phyloP scores from a whole-genome alignment of 495 filamentous ascomycete genomes.

The Articulospora tetracladia region DNA sequence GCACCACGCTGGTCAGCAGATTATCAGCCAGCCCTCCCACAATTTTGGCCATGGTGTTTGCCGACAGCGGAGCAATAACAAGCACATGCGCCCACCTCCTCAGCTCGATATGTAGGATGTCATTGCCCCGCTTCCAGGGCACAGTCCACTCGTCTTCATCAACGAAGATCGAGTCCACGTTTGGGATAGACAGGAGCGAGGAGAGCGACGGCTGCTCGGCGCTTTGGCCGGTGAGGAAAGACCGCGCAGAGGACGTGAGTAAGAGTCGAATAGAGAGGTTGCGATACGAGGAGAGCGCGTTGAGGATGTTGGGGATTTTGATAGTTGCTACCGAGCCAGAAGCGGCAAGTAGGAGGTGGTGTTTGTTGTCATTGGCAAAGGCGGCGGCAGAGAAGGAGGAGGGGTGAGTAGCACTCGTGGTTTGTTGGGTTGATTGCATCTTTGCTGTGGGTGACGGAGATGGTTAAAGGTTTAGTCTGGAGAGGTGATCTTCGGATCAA shows the following conservation, averaged over 20 bases:
- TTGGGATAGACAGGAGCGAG: slow-evolving; percentile 41
- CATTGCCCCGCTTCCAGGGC: slow-evolving; percentile 64
- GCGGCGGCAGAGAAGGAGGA: slow-evolving; percentile 11
- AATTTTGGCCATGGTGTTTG: slow-evolving; percentile 81
- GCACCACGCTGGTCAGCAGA: slow-evolving; percentile 65
- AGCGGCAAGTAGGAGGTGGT: slow-evolving; percentile 76
- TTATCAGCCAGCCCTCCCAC: slow-evolving; percentile 62
- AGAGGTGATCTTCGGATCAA: not conserved
- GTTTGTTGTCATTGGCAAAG: slow-evolving; percentile 54
- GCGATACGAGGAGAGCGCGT: slow-evolving; percentile 49
- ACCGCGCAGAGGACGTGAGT: slow-evolving; percentile 64
- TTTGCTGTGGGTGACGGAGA: too few relatives aligned
- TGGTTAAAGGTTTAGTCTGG: too few relatives aligned
- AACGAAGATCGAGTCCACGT: slow-evolving; percentile 69
- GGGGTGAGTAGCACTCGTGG: not conserved
- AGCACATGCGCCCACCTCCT: slow-evolving; percentile 77
- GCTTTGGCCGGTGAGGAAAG: slow-evolving; percentile 68
- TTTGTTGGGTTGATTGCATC: not conserved
- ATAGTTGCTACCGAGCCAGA: slow-evolving; percentile 81
- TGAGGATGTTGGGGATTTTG: slow-evolving; percentile 74
- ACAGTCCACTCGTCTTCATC: slow-evolving; percentile 79
- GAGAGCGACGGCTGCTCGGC: slow-evolving; percentile 62
- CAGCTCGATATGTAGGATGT: slow-evolving; percentile 83
- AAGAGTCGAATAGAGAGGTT: slow-evolving; percentile 72
- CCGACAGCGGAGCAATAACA: slow-evolving; percentile 72